phyloP scores from a whole-genome alignment of 202 grass and related monocot genomes.

The Carex arenaria region DNA sequence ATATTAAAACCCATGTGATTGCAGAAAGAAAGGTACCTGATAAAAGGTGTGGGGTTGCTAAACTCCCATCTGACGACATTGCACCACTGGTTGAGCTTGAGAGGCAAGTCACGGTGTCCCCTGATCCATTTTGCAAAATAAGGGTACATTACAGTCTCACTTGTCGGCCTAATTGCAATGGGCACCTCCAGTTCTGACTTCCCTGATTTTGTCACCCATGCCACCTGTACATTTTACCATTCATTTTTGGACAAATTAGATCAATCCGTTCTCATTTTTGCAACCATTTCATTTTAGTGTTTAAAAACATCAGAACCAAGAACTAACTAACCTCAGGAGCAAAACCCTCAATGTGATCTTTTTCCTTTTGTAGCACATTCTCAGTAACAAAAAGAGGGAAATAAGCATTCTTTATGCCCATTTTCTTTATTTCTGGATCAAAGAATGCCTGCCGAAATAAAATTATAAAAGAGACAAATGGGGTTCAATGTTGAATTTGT shows the following conservation, averaged over 20 bases:
- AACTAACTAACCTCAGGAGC: slow-evolving; percentile 68
- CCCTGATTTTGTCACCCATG: slow-evolving; percentile 82
- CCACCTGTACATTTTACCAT: slow-evolving; percentile 36
- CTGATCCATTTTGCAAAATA: slow-evolving; percentile 99
- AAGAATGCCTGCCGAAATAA: slow-evolving; percentile 73
- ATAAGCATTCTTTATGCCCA: slow-evolving; percentile 85
- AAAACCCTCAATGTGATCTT: slow-evolving; percentile 97
- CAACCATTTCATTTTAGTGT: not conserved
- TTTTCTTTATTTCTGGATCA: slow-evolving; percentile 88
- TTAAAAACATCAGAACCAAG: not conserved
- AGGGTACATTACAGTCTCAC: slow-evolving; percentile 98
- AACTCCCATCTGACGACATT: slow-evolving; percentile 92
- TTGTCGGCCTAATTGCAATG: slow-evolving; percentile 91
- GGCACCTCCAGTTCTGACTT: slow-evolving; percentile 86
- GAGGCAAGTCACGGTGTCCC: slow-evolving; percentile 87
- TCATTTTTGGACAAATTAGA: not conserved
- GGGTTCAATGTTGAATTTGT: not conserved
- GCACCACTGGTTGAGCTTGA: slow-evolving; percentile 97
- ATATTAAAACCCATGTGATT: not conserved
- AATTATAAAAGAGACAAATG: not conserved
- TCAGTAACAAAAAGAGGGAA: slow-evolving; percentile 97
- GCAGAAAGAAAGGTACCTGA: slow-evolving; percentile 34
- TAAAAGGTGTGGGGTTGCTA: slow-evolving; percentile 95
- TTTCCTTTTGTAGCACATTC: slow-evolving; percentile 93
- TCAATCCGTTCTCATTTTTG: not conserved